These are phyloP conservation scores for Hygrophorus pudorinus DNA, from an alignment of 768 basidiomycete species.

Conservation along the genomic window DNA sequence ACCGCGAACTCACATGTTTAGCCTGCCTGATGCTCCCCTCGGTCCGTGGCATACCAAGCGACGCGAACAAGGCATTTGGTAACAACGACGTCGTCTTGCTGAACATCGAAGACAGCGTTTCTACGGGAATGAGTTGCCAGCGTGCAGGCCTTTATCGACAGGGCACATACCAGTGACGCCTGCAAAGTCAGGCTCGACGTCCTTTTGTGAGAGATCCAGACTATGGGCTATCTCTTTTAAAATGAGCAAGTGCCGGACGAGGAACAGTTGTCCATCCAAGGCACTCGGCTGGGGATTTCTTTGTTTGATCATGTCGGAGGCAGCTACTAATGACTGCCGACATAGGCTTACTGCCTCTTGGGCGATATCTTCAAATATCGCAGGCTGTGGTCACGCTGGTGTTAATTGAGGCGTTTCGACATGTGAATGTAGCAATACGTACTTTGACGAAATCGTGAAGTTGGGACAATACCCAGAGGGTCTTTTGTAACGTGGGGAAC, in stretches of 20 bases:
- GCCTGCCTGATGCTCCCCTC: conserved; percentile 61
- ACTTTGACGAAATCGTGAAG: conserved; percentile 91
- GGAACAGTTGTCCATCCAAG: conserved; percentile 76
- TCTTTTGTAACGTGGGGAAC: conserved; percentile 85
- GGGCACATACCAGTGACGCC: conserved; percentile 48
- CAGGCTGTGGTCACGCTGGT: conserved; percentile 46
- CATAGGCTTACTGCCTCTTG: conserved; percentile 85
- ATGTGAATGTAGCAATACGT: conserved; percentile 10
- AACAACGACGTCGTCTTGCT: conserved; percentile 49
- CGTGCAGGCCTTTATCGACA: neutral
- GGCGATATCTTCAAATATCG: conserved; percentile 93
- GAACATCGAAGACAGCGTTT: conserved; percentile 51
- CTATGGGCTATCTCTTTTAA: conserved; percentile 84
- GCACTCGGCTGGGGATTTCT: conserved; percentile 32
- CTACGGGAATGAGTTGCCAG: conserved; percentile 18
- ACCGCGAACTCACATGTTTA: conserved; percentile 44
- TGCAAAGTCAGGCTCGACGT: conserved; percentile 31
- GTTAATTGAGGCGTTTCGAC: conserved; percentile 1
- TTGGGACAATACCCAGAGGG: conserved; percentile 86
- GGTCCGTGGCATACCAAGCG: conserved; percentile 53
- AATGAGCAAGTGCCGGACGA: conserved; percentile 82
- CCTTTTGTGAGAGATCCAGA: conserved; percentile 50
- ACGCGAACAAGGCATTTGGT: conserved; percentile 61
- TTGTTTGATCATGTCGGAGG: conserved; percentile 51
- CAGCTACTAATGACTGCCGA: conserved; percentile 67